Evolutionary conservation across 768 basidiomycete species (phyloP), one percentile per base, ranked within the genome.

Genomic region (Mycena pura): DNA sequence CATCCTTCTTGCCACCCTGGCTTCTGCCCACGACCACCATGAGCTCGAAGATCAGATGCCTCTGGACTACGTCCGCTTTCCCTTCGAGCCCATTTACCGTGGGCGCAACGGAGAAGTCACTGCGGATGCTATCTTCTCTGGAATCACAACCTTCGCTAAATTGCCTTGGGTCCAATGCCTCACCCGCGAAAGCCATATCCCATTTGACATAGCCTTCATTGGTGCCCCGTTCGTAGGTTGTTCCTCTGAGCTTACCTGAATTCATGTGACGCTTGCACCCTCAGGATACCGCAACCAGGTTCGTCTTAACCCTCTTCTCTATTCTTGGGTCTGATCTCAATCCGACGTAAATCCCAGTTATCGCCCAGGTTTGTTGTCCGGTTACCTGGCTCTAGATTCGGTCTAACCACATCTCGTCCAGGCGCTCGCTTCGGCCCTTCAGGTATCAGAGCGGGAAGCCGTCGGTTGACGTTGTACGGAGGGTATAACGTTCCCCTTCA

Each of bases 401-500:
- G n/a, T n/a, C n/a, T n/a, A n/a, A n/a, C n/a, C n/a, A n/a, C n/a
- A n/a, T n/a, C n/a, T n/a, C n/a, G n/a, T n/a, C n/a, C n/a, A n/a
- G 93, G 93, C 34, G 93, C 93, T 29, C 84, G 93, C 14, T 95
- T 95, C 62, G 93, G 93, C 7, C 93, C 92, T 69, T 85, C 89
- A 36, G 93, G 90, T 13, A 92, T 95, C 65, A 86, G 93, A 41
- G 85, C 86, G 25, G 92, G 92, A 5, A 90, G 89, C 11, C 86
- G 92, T 61, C 84, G 92, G 22, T 73, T 91, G 66, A 89, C 89
- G 9, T 75, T 90, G 9, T 90, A 89, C 56, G 91, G 90, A 15
- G 89, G 91, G 17, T 92, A 92, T 74, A 91, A 92, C 63, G 88
- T 92, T 14, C 87, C 89, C 28, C 84, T 92, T 60, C 73, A 82